Conservation (phyloP, 345 rosid genomes). For the Syzygium aromaticum region DNA sequence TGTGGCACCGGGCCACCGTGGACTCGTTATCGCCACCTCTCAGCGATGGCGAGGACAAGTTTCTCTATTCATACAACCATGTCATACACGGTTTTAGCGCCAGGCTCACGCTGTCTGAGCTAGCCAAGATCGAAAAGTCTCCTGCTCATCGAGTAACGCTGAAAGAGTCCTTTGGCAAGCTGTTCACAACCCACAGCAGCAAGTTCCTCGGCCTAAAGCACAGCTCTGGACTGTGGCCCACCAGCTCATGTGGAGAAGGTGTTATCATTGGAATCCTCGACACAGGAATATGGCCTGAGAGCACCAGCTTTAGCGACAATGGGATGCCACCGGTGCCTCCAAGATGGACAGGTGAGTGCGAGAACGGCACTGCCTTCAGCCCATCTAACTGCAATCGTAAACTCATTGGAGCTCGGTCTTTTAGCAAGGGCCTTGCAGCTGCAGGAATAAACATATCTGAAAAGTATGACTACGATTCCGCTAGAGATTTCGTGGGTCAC, state of each 20-base stretch:
- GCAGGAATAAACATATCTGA: conserved; percentile 11
- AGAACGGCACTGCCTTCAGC: conserved; percentile 13
- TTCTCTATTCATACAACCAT: conserved; percentile 31
- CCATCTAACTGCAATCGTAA: conserved; percentile 21
- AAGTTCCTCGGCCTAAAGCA: conserved; percentile 28
- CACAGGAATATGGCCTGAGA: conserved; percentile 27
- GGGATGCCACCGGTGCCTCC: conserved; percentile 18
- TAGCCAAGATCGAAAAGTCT: conserved; percentile 24
- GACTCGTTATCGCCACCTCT: conserved; percentile 4
- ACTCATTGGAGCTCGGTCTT: conserved; percentile 14
- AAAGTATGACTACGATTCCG: conserved; percentile 10
- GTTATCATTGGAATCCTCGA: conserved; percentile 28
- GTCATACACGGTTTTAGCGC: conserved; percentile 39
- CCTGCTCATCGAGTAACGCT: conserved; percentile 28
- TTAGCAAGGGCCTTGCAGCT: conserved; percentile 15
- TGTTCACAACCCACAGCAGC: conserved; percentile 24
- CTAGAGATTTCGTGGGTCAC: conserved; percentile 22
- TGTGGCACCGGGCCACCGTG: conserved; percentile 15
- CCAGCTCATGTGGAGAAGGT: conserved; percentile 13
- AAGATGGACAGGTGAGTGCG: conserved; percentile 29
- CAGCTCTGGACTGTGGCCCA: conserved; percentile 20
- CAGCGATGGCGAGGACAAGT: not conserved
- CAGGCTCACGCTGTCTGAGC: conserved; percentile 29
- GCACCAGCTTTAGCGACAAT: conserved; percentile 15
- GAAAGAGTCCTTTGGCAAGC: conserved; percentile 24